phyloP scores from a whole-genome alignment of 208 protist species.

The Tritrichomonas foetus region DNA sequence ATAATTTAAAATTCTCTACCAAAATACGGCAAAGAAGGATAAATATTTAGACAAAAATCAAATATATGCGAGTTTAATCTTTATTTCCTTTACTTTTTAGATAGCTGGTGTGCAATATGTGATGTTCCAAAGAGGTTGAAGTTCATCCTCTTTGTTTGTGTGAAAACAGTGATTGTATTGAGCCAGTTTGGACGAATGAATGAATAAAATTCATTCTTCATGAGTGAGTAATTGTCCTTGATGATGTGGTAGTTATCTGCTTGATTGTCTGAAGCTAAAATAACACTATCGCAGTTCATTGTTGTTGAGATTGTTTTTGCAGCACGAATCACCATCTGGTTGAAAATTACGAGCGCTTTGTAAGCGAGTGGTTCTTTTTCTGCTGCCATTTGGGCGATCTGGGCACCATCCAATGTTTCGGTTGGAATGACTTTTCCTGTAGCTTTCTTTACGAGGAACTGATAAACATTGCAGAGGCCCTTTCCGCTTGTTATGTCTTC shows the following conservation, averaged over 20 bases:
- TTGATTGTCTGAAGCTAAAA: background rate
- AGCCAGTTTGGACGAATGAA: conserved; percentile 2
- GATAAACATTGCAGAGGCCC: background rate
- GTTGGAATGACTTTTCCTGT: background rate
- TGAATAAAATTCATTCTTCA: background rate
- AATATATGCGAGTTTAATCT: too few relatives aligned
- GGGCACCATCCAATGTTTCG: background rate
- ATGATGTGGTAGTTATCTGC: background rate
- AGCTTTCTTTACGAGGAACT: background rate
- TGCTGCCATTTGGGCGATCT: background rate
- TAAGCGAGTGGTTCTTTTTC: background rate
- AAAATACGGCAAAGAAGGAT: too few relatives aligned
- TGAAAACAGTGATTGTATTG: background rate
- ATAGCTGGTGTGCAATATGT: background rate
- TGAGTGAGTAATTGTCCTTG: too few relatives aligned
- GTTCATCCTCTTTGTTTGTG: background rate
- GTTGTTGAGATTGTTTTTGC: background rate
- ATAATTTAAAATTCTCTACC: too few relatives aligned
- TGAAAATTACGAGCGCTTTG: background rate
- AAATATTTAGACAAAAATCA: too few relatives aligned
- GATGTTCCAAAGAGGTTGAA: background rate
- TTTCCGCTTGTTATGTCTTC: background rate
- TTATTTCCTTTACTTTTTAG: too few relatives aligned
- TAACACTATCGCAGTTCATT: background rate
- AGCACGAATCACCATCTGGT: background rate